Evolutionary conservation across 495 filamentous ascomycete species (phyloP), one percentile per base, ranked within the genome.

Genomic region (Trichocladium uniseriatum): DNA sequence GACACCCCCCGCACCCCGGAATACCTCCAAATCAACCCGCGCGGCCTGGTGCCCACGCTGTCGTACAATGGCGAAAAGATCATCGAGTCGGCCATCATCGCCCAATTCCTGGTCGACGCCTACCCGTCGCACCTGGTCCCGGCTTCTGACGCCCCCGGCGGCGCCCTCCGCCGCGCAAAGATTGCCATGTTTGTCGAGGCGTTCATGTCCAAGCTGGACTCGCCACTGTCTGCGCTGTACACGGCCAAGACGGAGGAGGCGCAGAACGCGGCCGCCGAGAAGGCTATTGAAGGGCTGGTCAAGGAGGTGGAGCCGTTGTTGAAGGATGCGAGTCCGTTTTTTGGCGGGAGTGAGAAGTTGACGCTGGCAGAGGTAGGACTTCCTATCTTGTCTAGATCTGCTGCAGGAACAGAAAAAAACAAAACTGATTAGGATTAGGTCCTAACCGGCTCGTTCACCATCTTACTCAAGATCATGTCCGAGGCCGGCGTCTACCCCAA

Each of bases 21-120:
- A 76, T 94, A 94, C 64, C 77, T 94, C 4, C 73, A 85, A 41
- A 70, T 95, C 62, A 95, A 94, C 69, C 89, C 87, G 59, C 80
- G 86, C 38, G 89, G 89, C 22, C 76, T 89, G 14, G 87, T 95
- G 34, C 89, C 89, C 21, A 69, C 77, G 1, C 57, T 94, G 19
- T 78, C 76, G 28, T 84, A 86, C 68, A 76, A 83, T 52, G 82
- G 79, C 57, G 63, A 78, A 35, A 83, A 91, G 63, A 77, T 95
- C 65, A 78, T 76, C 42, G 89, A 95, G 65, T 73, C 71, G 18
- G 80, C 64, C 42, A 80, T 94, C 45, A 78, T 94, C n/a, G 62
- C 80, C 3, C 80, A 83, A 54, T 94, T 89, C 75, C 74, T 95
- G 45, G 80, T 64, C 47, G 71, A 77, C 51, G 58, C 57, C 0